A percentile compares a stretch with the other conserved stretches of the same genome.
Conservation (phyloP, 805 yeast species). For the Ogataea henricii region DNA sequence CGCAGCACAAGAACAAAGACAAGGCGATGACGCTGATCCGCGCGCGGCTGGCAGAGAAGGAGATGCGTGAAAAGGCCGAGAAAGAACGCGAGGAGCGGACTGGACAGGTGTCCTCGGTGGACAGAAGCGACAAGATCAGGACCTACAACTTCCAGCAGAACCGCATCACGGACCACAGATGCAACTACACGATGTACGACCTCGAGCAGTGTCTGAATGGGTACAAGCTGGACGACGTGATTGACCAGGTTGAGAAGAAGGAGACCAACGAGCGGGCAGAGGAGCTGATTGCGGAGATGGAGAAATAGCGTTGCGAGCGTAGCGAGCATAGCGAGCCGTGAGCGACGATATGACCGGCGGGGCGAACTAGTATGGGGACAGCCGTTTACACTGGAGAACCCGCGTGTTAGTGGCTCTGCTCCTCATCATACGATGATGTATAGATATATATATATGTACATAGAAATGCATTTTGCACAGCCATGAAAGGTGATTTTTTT, state of each 20-base stretch:
- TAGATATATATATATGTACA: too few relatives aligned
- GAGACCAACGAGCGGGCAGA: constrained; percentile 49
- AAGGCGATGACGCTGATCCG: constrained; percentile 83
- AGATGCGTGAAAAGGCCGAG: constrained; percentile 61
- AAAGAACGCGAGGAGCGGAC: constrained; percentile 68
- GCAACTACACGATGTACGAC: constrained; percentile 79
- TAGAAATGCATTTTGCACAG: neutral
- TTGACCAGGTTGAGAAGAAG: constrained; percentile 50
- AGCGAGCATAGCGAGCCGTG: neutral
- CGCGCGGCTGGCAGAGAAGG: constrained; percentile 81
- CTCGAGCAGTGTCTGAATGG: constrained; percentile 68
- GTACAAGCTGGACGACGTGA: constrained; percentile 53
- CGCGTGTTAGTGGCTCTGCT: too few relatives aligned
- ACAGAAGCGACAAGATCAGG: constrained; percentile 88
- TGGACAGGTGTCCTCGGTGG: constrained; percentile 85
- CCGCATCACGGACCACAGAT: constrained; percentile 91
- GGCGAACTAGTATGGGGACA: too few relatives aligned
- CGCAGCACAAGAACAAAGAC: constrained; percentile 93
- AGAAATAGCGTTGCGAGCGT: neutral
- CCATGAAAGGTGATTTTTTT: too few relatives aligned
- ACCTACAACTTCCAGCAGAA: constrained; percentile 94
- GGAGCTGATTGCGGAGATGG: constrained; percentile 34
- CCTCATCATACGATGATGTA: too few relatives aligned
- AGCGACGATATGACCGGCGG: too few relatives aligned
- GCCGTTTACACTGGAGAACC: too few relatives aligned